Conservation (phyloP, 352 stramenopile genomes). For the Plasmopara muralis region DNA sequence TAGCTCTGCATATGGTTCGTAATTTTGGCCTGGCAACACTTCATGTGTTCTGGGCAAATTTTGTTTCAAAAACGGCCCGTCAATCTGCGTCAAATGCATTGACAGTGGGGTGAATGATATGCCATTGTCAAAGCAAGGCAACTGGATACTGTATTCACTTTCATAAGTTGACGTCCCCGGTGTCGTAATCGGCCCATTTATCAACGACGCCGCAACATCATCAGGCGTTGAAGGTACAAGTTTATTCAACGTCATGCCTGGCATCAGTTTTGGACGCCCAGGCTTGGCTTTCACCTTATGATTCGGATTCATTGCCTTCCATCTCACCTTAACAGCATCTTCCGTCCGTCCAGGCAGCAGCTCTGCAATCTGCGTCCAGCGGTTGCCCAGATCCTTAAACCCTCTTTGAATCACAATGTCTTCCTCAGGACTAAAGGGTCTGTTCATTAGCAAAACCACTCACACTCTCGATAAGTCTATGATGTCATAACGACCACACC, state of each 20-base stretch:
- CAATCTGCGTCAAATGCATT: slow-evolving; percentile 23
- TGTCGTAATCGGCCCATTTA: slow-evolving; percentile 28
- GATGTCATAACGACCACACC: not conserved
- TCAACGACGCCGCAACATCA: slow-evolving; percentile 44
- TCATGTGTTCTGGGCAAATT: slow-evolving; percentile 12
- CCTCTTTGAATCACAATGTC: slow-evolving; percentile 90
- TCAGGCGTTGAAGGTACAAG: slow-evolving; percentile 41
- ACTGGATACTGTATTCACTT: slow-evolving; percentile 13
- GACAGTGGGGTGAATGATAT: slow-evolving; percentile 14
- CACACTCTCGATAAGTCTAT: slow-evolving; percentile 1
- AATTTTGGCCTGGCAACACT: slow-evolving; percentile 29
- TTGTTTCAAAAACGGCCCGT: slow-evolving; percentile 14
- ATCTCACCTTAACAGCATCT: slow-evolving; percentile 85
- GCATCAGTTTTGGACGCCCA: slow-evolving; percentile 51
- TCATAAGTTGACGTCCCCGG: slow-evolving; percentile 18
- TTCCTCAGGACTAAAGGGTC: slow-evolving; percentile 85
- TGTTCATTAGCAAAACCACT: slow-evolving; percentile 5
- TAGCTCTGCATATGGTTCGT: slow-evolving; percentile 59
- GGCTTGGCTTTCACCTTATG: slow-evolving; percentile 51
- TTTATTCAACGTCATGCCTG: slow-evolving; percentile 46
- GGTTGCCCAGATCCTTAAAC: slow-evolving; percentile 89
- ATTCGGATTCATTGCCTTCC: slow-evolving; percentile 65
- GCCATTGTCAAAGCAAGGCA: slow-evolving; percentile 19
- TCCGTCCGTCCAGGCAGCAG: slow-evolving; percentile 79
- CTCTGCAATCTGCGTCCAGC: slow-evolving; percentile 91